A percentile compares a stretch with the other conserved stretches of the same genome.
phyloP scores from a whole-genome alignment of 2,329 filamentous ascomycete species.

The Colletotrichum tropicale region DNA sequence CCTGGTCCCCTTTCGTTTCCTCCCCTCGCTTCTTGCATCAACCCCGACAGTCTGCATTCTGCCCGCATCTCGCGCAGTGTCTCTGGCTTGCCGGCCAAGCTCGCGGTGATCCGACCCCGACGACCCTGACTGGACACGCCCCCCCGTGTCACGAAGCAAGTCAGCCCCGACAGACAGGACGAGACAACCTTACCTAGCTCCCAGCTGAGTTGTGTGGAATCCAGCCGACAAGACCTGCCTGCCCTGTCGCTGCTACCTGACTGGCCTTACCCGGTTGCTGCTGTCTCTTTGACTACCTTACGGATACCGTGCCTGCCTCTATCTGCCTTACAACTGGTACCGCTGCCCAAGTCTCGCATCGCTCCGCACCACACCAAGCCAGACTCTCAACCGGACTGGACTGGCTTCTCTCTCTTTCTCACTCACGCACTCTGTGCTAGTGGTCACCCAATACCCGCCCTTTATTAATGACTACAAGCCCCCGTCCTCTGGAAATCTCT shows the following conservation, averaged over 20 bases:
- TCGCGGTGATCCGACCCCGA: background rate
- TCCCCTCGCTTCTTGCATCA: background rate
- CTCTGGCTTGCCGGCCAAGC: background rate
- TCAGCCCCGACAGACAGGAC: background rate
- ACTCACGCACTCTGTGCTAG: background rate
- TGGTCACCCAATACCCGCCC: background rate
- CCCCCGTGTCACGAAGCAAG: background rate
- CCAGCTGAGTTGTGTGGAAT: background rate
- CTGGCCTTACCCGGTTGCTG: background rate
- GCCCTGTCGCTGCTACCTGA: background rate
- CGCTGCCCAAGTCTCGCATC: background rate
- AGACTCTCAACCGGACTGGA: background rate
- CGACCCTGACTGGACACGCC: background rate
- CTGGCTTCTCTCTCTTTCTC: background rate
- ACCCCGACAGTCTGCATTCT: background rate
- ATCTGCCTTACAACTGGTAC: background rate
- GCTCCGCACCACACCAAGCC: background rate
- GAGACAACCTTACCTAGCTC: background rate
- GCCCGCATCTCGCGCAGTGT: background rate
- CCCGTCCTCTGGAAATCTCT: background rate
- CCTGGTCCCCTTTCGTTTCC: background rate
- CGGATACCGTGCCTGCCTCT: too few relatives aligned
- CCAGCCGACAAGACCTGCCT: background rate
- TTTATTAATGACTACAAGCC: slow-evolving; percentile 11
- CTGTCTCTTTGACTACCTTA: too few relatives aligned